phyloP scores from a whole-genome alignment of 345 rosid species.

The Hypericum androsaemum region DNA sequence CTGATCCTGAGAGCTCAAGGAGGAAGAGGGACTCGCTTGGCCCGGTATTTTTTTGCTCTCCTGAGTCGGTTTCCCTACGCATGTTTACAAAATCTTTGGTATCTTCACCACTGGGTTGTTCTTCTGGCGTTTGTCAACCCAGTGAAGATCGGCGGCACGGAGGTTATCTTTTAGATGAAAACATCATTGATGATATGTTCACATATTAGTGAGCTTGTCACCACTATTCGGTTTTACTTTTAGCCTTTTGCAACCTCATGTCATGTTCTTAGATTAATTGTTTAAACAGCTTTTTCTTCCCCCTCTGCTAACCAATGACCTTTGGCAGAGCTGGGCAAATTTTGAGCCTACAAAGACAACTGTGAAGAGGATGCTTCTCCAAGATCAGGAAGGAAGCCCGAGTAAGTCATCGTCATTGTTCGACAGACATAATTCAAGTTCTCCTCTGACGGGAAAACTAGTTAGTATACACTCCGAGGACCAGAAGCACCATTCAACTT shows the following conservation, averaged over 20 bases:
- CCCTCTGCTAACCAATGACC: too few relatives aligned
- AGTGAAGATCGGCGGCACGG: too few relatives aligned
- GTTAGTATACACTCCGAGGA: constrained; percentile 30
- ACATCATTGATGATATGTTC: too few relatives aligned
- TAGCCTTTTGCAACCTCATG: too few relatives aligned
- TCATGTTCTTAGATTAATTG: too few relatives aligned
- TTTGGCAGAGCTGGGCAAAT: constrained; percentile 63
- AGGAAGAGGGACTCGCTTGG: constrained; percentile 87
- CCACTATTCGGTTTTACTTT: too few relatives aligned
- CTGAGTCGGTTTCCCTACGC: background rate
- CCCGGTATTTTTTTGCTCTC: constrained; percentile 26
- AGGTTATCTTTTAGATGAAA: too few relatives aligned
- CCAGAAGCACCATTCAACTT: constrained; percentile 32
- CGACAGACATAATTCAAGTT: constrained; percentile 28
- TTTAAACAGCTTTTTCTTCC: too few relatives aligned
- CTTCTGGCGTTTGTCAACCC: too few relatives aligned
- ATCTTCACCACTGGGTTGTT: background rate
- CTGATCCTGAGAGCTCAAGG: constrained; percentile 72
- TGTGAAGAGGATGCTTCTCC: constrained; percentile 71
- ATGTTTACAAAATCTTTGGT: background rate
- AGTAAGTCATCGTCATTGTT: constrained; percentile 26
- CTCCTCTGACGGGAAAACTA: constrained; percentile 23
- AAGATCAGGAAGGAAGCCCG: constrained; percentile 38
- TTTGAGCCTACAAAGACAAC: constrained; percentile 91
- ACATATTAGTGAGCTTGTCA: too few relatives aligned